Evolutionary conservation across 2,329 filamentous ascomycete species (phyloP).

Genomic region (Erysiphe pulchra): DNA sequence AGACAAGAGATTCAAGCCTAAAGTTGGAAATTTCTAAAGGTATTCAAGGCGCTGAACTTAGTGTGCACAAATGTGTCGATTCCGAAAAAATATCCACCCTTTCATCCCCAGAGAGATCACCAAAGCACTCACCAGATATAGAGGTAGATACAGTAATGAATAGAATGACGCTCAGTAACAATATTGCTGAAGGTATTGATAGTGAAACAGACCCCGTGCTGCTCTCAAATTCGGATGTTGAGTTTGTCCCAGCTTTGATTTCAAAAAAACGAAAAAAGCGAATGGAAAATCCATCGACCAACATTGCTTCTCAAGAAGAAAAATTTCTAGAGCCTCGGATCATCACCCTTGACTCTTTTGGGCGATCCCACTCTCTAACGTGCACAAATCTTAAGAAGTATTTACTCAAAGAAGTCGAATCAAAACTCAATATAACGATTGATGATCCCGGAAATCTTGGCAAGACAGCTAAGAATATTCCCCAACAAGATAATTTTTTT

Average conservation of each 20-base stretch:
- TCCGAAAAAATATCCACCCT: neutral
- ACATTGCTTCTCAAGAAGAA: constrained; percentile 13
- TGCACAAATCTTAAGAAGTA: constrained; percentile 51
- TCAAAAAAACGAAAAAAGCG: constrained; percentile 4
- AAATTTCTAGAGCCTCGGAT: constrained; percentile 37
- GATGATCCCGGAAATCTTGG: constrained; percentile 15
- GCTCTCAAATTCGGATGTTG: neutral
- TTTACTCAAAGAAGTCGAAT: constrained; percentile 42
- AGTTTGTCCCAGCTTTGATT: neutral
- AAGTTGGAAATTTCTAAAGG: neutral
- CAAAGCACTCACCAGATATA: neutral
- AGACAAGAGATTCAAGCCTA: neutral
- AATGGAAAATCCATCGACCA: constrained; percentile 4
- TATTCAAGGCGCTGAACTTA: no score
- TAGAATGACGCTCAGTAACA: constrained; percentile 3
- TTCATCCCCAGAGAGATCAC: neutral
- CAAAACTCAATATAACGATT: constrained; percentile 22
- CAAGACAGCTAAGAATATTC: constrained; percentile 50
- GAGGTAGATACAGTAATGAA: constrained; percentile 2
- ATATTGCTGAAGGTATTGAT: neutral
- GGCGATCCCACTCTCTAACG: constrained; percentile 33
- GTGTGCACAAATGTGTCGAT: no score
- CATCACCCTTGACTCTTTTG: constrained; percentile 70
- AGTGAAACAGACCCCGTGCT: neutral
- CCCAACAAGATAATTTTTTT: constrained; percentile 56